Base-by-base conservation (phyloP, 2,329 filamentous ascomycete genomes). In the Alternaria sp. region DNA sequence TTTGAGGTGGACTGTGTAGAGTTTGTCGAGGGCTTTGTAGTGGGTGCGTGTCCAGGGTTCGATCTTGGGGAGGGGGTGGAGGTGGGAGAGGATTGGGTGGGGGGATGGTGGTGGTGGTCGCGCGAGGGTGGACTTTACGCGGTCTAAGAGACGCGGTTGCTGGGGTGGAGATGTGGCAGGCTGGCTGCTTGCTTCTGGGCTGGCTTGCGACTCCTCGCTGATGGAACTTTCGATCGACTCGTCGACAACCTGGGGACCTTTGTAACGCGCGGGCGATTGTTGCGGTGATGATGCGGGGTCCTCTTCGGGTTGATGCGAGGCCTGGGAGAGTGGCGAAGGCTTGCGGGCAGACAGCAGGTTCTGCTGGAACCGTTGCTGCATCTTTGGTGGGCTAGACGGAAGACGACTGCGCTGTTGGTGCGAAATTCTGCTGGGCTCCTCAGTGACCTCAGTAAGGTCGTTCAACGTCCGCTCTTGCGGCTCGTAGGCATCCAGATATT, bases 21-120 rank as follows among this genome's bases (percentile, higher is more conserved):
- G 72, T 13, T 66, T 65, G 63, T 81, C 78, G 36, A 81, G 74
- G 5, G 71, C 71, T 25, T 77, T 77, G 69, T 79, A 81, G 64
- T 81, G 80, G 0, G 79, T 80, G 43, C 77, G 77, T 32, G 79
- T 81, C 77, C 79, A 81, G 5, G 80, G 79, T 46, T 79, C 73
- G 17, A 77, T 44, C 26, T 73, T 74, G 8, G 80, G 80, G 1
- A 81, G 69, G 8, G 69, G 67, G 6, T 67, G 54, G 54, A 75
- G 69, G 45, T 72, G 69, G 13, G 66, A 47, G 9, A 72, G 67
- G 6, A 74, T 66, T 1, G 78, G 78, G 40, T 79, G 77, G 2
- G 62, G 65, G n/a, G 68, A 62, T 40, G 64, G 60, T 10, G 70
- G 55, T 13, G 60, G n/a, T 3, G 66, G 40, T 8, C 61, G 57